Base-by-base conservation (phyloP, 345 rosid species). In the Carallia pectinifolia region DNA sequence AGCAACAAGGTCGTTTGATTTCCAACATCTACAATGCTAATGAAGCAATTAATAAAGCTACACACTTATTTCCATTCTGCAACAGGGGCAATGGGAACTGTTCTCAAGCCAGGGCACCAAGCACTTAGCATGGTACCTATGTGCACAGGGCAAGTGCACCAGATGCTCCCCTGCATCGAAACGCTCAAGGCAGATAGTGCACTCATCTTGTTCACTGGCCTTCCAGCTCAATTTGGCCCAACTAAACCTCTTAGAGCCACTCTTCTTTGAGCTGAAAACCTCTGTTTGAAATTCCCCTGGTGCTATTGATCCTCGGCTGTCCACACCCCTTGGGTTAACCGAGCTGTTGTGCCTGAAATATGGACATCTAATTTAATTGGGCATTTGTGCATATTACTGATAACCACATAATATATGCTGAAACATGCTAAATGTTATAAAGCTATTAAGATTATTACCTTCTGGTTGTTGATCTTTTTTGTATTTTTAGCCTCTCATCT, bases 81-180 rank as follows among this genome's bases (percentile, higher is more conserved):
- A 87, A 69, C 87, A 94, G 19, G 97, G 97, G 76, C 98, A 91
- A 17, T 77, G 88, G 10, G 86, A 70, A 71, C 77, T 80, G 56
- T 44, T 84, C 29, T 81, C 86, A 3, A 89, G 82, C 96, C 97
- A 91, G 47, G 95, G 95, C 53, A 84, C 65, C 83, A 88, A 58
- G 27, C 98, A 90, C 52, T 63, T 74, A 1, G 81, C 68, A 62
- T 91, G 97, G 79, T 88, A 90, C 85, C 82, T 77, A 73, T 94
- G 96, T 2, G 87, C 83, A 72, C 97, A 94, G 0, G 85, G 87
- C 18, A 88, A 76, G 77, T 82, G 82, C 36, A 79, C 77, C 79
- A 88, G 72, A 33, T 80, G 85, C 76, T 88, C 88, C 36, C 90
- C 89, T 0, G 61, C 61, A 80, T 79, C 78, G 78, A 91, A 86